Evolutionary conservation across 2,329 filamentous ascomycete genomes (phyloP).

Genomic region (Phaeomoniella chlamydospora): DNA sequence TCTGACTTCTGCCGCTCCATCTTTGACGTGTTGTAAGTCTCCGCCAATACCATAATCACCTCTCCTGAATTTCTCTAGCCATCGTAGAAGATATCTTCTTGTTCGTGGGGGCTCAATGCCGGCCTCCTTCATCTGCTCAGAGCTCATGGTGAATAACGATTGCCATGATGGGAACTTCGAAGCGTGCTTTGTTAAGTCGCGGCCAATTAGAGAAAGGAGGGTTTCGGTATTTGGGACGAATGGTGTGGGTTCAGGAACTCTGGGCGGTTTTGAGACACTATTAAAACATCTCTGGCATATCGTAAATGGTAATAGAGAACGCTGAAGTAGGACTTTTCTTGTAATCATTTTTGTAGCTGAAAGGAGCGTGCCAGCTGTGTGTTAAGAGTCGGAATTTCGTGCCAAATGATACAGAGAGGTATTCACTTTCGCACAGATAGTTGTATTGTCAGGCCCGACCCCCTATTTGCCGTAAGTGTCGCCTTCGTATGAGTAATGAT

Average conservation of each 20-base stretch:
- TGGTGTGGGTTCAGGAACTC: conserved; percentile 48
- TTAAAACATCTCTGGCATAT: conserved; percentile 25
- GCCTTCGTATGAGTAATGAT: too few relatives aligned
- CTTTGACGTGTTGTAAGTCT: conserved; percentile 60
- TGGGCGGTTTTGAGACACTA: conserved; percentile 23
- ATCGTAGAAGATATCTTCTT: conserved; percentile 71
- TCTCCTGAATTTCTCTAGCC: conserved; percentile 71
- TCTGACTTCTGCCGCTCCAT: conserved; percentile 43
- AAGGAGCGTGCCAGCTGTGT: too few relatives aligned
- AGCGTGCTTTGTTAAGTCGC: conserved; percentile 66
- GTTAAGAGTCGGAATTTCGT: too few relatives aligned
- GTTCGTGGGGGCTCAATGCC: conserved; percentile 76
- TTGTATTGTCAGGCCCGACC: too few relatives aligned
- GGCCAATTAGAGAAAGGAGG: conserved; percentile 84
- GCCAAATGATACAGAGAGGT: too few relatives aligned
- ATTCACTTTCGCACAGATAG: too few relatives aligned
- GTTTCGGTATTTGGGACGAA: conserved; percentile 75
- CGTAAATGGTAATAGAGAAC: not conserved
- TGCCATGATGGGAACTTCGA: conserved; percentile 86
- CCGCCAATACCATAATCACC: conserved; percentile 71
- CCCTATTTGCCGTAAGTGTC: too few relatives aligned
- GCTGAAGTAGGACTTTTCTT: not conserved
- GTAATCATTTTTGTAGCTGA: not conserved
- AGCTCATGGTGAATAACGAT: conserved; percentile 69
- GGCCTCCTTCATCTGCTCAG: conserved; percentile 62